phyloP scores from a whole-genome alignment of 108 stramenopile genomes.

The Cyclostephanos invisitatus region DNA sequence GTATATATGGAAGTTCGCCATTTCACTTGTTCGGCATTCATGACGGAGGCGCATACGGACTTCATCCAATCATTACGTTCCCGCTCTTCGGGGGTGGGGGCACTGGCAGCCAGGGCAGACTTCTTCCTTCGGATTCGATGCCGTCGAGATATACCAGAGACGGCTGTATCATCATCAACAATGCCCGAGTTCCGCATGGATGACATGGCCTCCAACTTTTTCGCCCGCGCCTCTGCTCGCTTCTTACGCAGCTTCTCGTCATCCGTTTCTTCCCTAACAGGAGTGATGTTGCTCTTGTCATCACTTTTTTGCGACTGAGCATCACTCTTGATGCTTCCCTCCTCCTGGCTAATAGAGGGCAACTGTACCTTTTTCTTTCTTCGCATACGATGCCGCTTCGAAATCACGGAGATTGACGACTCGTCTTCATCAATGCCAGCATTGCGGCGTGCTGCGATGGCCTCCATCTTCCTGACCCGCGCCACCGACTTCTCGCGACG shows the following conservation, averaged over 20 bases:
- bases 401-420: slow-evolving; percentile 3
- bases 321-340: slow-evolving; percentile 7
- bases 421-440: slow-evolving; percentile 15
- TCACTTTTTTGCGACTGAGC: slow-evolving; percentile 4
- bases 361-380: slow-evolving; percentile 10
- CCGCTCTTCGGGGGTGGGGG: slow-evolving; percentile 30
- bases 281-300: slow-evolving; percentile 1
- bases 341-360: slow-evolving; percentile 3
- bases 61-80: slow-evolving; percentile 42
- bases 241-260: slow-evolving; percentile 37
- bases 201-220: slow-evolving; percentile 49
- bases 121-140: slow-evolving; percentile 49
- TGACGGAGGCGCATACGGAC: slow-evolving; percentile 23
- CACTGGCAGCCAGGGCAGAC: slow-evolving; percentile 43
- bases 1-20: slow-evolving; percentile 36
- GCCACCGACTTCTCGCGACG: slow-evolving; percentile 5
- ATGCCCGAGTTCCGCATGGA: slow-evolving; percentile 31
- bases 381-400: slow-evolving; percentile 19
- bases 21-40: slow-evolving; percentile 40
- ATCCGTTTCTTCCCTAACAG: slow-evolving; percentile 32
- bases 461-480: slow-evolving; percentile 11
- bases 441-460: slow-evolving; percentile 15
- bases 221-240: slow-evolving; percentile 44
- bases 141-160: slow-evolving; percentile 47
- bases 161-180: slow-evolving; percentile 42